phyloP scores from a whole-genome alignment of 495 filamentous ascomycete genomes.

The Astrothelium macrocarpum region DNA sequence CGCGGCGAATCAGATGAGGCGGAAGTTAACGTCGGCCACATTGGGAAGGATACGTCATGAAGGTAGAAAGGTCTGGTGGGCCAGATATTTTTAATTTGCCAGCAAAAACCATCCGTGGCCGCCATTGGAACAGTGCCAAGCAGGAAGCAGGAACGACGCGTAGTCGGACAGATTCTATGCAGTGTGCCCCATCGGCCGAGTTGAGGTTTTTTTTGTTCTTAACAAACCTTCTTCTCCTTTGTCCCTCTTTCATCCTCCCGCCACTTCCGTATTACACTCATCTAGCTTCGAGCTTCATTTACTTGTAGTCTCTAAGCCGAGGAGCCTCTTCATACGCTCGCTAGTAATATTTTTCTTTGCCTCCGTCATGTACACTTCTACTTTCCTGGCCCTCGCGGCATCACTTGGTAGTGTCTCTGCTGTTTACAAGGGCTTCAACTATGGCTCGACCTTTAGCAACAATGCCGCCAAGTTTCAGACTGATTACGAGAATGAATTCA shows the following conservation, averaged over 20 bases:
- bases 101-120: background rate
- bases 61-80: background rate
- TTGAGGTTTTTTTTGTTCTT: background rate
- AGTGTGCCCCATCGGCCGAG: background rate
- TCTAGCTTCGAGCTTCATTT: background rate
- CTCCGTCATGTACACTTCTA: slow-evolving; percentile 16
- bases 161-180: background rate
- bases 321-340: background rate
- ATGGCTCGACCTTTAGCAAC: slow-evolving; percentile 55
- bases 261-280: background rate
- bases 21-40: background rate
- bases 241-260: background rate
- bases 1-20: background rate
- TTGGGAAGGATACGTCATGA: background rate
- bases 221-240: background rate
- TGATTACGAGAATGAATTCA: slow-evolving; percentile 65
- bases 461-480: slow-evolving; percentile 49
- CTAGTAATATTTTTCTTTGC: background rate
- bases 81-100: background rate
- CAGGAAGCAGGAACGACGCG: background rate
- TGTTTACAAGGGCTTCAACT: slow-evolving; percentile 71
- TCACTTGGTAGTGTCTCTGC: slow-evolving; percentile 18
- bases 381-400: slow-evolving; percentile 19
- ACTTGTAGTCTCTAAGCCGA: background rate
- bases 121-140: background rate